These are phyloP conservation scores for Scleroderma bovista DNA, from an alignment of 768 basidiomycete genomes.

Conservation along the genomic window DNA sequence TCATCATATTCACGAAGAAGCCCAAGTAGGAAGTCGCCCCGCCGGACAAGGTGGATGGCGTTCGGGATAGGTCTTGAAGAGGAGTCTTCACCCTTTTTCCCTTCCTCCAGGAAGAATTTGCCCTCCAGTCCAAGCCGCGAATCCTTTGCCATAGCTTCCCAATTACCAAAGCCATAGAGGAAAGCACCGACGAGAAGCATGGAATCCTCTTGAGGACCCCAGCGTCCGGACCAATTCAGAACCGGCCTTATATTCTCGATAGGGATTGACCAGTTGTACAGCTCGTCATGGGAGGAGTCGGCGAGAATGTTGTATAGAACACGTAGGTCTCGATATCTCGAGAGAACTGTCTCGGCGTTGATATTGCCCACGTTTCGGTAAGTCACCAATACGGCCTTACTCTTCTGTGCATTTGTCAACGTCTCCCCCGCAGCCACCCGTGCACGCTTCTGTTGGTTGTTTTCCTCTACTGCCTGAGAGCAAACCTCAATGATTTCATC, in stretches of 20 bases:
- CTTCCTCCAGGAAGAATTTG: conserved; percentile 98
- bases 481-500: conserved; percentile 92
- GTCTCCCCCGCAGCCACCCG: conserved; percentile 81
- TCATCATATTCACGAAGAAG: conserved; percentile 85
- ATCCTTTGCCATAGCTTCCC: conserved; percentile 95
- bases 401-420: conserved; percentile 88
- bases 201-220: conserved; percentile 89
- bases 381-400: conserved; percentile 92
- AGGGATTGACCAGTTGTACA: conserved; percentile 82
- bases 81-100: conserved; percentile 87
- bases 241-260: conserved; percentile 92
- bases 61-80: conserved; percentile 89
- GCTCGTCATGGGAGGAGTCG: conserved; percentile 55
- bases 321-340: conserved; percentile 81
- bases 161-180: conserved; percentile 91
- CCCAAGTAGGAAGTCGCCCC: conserved; percentile 89
- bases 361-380: conserved; percentile 88
- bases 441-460: conserved; percentile 72
- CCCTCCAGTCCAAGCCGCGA: conserved; percentile 73
- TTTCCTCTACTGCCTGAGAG: conserved; percentile 75
- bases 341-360: conserved; percentile 96
- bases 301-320: conserved; percentile 79
- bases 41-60: conserved; percentile 94
- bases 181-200: conserved; percentile 93
- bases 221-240: conserved; percentile 93